Evolutionary conservation across 1,284 basidiomycete species (phyloP), one percentile per base, ranked within the genome.

Genomic region (Leccinum subfulvum): DNA sequence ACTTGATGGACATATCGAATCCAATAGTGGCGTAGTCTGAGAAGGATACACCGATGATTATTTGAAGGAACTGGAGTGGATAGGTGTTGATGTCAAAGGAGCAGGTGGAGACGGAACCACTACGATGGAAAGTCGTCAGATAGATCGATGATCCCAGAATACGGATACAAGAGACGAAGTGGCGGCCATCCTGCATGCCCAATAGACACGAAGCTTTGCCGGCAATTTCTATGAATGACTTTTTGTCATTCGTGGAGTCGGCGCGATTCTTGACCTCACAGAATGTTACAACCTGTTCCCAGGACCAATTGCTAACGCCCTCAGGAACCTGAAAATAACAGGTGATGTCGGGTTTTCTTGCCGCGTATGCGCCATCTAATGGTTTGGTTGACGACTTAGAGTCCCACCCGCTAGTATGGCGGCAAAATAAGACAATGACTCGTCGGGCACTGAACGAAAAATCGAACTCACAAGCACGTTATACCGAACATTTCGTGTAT

Each of bases 291-390:
- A 60, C 41, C 0, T 60, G 14, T 33, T 26, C 28, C 41, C 53
- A 60, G 59, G 14, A 2, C 2, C 1, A 3, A 1, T 30, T 28
- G 5, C 8, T 26, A 26, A 3, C 9, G 7, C 39, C 23, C 4
- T 60, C 18, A 16, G n/a, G 39, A 7, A 7, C 4, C 26, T n/a
- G 26, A 33, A 61, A 60, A 23, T 58, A 58, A 3, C 60, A 61
- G 1, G 44, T 52, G 4, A 61, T 61, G 4, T 58, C 35, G 2
- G 56, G 60, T 41, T 58, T 61, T 9, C 56, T 60, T 7, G 1
- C 21, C 8, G 18, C 30, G n/a, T 60, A 44, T 13, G 28, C 6
- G 14, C 59, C 59, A 33, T 35, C 18, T 18, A 60, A 35, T 2
- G 53, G 59, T 49, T 26, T 60, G 11, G 18, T 56, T 56, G 53